A percentile compares a stretch with the other conserved stretches of the same genome.
Evolutionary conservation across 768 basidiomycete genomes (phyloP).

Genomic region (Auricularia sp.): DNA sequence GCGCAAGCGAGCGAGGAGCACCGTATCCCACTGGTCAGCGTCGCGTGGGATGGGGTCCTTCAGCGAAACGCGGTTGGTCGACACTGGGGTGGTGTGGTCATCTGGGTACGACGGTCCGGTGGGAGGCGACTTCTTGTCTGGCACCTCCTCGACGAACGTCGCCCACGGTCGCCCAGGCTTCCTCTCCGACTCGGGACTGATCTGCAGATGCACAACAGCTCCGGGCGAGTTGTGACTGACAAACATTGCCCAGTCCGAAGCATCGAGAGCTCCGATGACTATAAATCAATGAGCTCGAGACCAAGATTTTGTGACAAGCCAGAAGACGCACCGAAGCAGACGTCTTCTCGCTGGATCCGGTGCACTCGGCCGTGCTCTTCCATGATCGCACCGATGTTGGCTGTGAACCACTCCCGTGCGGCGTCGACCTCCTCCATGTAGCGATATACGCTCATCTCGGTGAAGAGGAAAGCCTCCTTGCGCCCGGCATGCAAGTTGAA

Average conservation of each 20-base stretch:
- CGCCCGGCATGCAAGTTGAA: constrained; percentile 56
- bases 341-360: constrained; percentile 25
- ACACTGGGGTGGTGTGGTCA: constrained; percentile 18
- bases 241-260: constrained; percentile 64
- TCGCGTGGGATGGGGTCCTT: constrained; percentile 19
- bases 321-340: constrained; percentile 25
- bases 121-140: constrained; percentile 25
- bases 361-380: constrained; percentile 37
- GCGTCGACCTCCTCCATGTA: constrained; percentile 55
- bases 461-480: constrained; percentile 54
- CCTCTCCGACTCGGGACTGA: constrained; percentile 52
- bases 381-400: constrained; percentile 56
- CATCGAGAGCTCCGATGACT: constrained; percentile 63
- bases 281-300: constrained; percentile 31
- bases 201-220: constrained; percentile 40
- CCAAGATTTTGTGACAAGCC: background rate
- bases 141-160: constrained; percentile 45
- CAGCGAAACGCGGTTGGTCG: constrained; percentile 41
- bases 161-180: constrained; percentile 61
- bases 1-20: constrained; percentile 53
- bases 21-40: constrained; percentile 37
- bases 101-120: constrained; percentile 43
- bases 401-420: constrained; percentile 65
- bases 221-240: constrained; percentile 66
- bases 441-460: constrained; percentile 60